Conservation (phyloP, 106 monocot species). For the Acanthochlamys bracteata region DNA sequence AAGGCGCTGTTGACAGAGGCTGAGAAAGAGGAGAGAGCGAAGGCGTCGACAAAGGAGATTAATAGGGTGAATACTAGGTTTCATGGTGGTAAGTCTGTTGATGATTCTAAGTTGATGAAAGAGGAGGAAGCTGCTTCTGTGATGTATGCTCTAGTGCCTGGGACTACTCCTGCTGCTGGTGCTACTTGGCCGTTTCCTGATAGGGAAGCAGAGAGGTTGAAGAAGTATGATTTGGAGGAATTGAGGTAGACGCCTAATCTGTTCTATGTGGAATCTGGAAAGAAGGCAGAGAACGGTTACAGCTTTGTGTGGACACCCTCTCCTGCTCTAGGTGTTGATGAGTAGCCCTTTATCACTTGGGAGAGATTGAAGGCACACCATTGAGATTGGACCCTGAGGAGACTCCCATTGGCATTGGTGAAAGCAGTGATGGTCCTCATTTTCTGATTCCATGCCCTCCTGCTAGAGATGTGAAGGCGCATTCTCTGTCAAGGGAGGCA, state of each 20-base stretch:
- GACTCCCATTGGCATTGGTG: constrained; percentile 24
- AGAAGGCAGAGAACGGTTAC: constrained; percentile 77
- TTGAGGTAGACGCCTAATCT: constrained; percentile 77
- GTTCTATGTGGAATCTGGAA: constrained; percentile 63
- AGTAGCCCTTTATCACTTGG: constrained; percentile 97
- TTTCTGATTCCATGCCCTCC: constrained; percentile 77
- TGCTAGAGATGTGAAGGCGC: constrained; percentile 79
- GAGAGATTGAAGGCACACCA: constrained; percentile 93
- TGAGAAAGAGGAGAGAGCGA: constrained; percentile 61
- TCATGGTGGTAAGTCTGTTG: constrained; percentile 31
- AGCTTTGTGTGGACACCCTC: constrained; percentile 88
- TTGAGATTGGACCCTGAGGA: constrained; percentile 80
- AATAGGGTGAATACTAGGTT: constrained; percentile 55
- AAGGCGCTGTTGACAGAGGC: constrained; percentile 67
- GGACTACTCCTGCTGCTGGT: constrained; percentile 70
- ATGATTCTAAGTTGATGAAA: constrained; percentile 30
- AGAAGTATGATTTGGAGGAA: constrained; percentile 88
- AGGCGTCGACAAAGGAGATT: constrained; percentile 73
- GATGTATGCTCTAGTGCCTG: constrained; percentile 54
- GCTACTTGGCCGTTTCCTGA: constrained; percentile 65
- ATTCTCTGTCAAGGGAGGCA: constrained; percentile 84
- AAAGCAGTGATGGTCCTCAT: constrained; percentile 53
- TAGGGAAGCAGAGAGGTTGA: constrained; percentile 50
- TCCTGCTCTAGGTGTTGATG: constrained; percentile 79
- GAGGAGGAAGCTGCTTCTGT: constrained; percentile 39